Evolutionary conservation across 805 yeast genomes (phyloP), one percentile per base, ranked within the genome.

Genomic region (Helenozyma baotianmanensis): DNA sequence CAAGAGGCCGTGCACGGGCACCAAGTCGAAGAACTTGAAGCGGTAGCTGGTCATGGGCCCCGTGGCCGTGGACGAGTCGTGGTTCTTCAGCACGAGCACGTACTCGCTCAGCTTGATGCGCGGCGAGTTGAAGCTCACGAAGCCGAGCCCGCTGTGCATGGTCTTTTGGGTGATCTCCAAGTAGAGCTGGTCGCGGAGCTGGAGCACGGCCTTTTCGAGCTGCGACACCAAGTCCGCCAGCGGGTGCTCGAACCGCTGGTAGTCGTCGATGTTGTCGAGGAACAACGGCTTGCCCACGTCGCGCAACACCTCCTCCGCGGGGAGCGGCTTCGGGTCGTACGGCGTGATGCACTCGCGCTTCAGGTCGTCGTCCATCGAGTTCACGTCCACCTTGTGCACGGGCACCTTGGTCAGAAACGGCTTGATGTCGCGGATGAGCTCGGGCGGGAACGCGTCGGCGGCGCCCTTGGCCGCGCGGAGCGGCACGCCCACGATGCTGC

Each of bases 401-500:
- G 53, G 55, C 25, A 62, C 50, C 27, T 43, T 52, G 19, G 53
- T 48, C 21, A 50, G 35, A 32, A 47, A 54, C 49, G 56, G 56
- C 33, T 48, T 53, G 22, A 64, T 40, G 38, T 66, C 72, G 28
- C 58, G 60, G 9, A 66, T 50, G 27, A 66, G 56, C 45, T 66
- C 72, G 29, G 52, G 54, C 2, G 72, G 71, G 23, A 53, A 56
- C 7, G 19, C 7, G 4, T 15, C 6, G 8, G 42, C 40, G 11
- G 49, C 53, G 21, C 52, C 52, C 26, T 52, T 50, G 7, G 56
- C 56, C 7, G 39, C 34, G 14, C 56, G 41, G 19, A 65, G 38
- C 2, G 72, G 72, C 18, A 62, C 47, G 2, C 72, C 72, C 17
- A 58, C 48, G 19, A 64, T 42, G 16, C 60, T 50, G 30, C 60